phyloP scores from a whole-genome alignment of 768 basidiomycete species.

The Leccinellum albellum region DNA sequence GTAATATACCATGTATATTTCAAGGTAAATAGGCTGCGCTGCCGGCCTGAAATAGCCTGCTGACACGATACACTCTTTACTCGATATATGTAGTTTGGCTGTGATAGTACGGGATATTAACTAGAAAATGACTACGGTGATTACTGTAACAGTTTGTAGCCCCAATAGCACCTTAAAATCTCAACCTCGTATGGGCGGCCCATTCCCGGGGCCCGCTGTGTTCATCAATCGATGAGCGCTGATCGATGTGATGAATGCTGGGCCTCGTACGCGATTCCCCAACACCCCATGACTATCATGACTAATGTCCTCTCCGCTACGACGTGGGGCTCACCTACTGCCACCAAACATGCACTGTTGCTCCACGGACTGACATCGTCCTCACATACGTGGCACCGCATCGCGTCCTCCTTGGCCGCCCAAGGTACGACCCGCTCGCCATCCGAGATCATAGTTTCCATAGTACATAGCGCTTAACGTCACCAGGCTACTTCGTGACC shows the following conservation, averaged over 20 bases:
- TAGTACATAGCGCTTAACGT: background rate
- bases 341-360: slow-evolving; percentile 23
- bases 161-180: too few relatives aligned
- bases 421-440: slow-evolving; percentile 8
- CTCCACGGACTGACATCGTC: slow-evolving; percentile 25
- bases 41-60: too few relatives aligned
- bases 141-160: too few relatives aligned
- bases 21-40: too few relatives aligned
- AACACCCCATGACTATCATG: slow-evolving; percentile 7
- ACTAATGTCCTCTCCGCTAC: slow-evolving; percentile 14
- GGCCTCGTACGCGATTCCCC: background rate
- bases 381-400: slow-evolving; percentile 17
- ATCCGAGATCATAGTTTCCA: background rate
- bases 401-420: slow-evolving; percentile 13
- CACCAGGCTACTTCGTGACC: slow-evolving; percentile 20
- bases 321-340: slow-evolving; percentile 20
- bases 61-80: too few relatives aligned
- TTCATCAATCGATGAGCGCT: background rate
- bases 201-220: too few relatives aligned
- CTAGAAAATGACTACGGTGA: too few relatives aligned
- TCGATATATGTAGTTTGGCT: background rate
- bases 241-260: background rate
- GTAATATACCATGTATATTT: too few relatives aligned
- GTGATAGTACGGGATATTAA: background rate
- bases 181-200: too few relatives aligned